phyloP scores from a whole-genome alignment of 345 rosid species.

The Pelargonium nanum region DNA sequence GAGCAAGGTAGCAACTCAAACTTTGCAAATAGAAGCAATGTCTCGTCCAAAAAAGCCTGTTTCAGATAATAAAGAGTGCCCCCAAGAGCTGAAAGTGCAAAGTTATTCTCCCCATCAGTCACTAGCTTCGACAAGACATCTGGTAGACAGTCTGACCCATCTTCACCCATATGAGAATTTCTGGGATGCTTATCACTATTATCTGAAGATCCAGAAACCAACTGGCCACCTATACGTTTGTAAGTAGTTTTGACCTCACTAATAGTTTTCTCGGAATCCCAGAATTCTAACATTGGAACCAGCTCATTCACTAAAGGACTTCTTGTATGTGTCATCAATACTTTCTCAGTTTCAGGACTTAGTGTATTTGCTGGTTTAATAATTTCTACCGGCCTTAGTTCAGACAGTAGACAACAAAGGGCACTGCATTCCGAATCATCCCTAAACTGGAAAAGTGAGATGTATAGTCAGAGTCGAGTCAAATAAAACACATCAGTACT shows the following conservation, averaged over 20 bases:
- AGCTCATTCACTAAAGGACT: slow-evolving; percentile 75
- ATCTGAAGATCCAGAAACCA: slow-evolving; percentile 24
- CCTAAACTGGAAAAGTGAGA: slow-evolving; percentile 40
- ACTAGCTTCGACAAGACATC: slow-evolving; percentile 42
- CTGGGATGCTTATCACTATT: slow-evolving; percentile 20
- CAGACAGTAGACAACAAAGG: slow-evolving; percentile 66
- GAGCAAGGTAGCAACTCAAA: slow-evolving; percentile 71
- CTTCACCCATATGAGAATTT: slow-evolving; percentile 18
- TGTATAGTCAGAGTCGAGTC: no score
- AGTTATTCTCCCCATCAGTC: slow-evolving; percentile 38
- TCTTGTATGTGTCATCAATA: slow-evolving; percentile 70
- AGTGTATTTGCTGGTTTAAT: slow-evolving; percentile 67
- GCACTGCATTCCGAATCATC: slow-evolving; percentile 81
- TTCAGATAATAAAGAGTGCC: slow-evolving; percentile 82
- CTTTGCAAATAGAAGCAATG: slow-evolving; percentile 83
- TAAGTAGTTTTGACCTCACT: slow-evolving; percentile 45
- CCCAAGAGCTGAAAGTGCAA: slow-evolving; percentile 93
- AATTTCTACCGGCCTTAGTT: slow-evolving; percentile 88
- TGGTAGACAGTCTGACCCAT: slow-evolving; percentile 38
- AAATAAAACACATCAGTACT: not conserved
- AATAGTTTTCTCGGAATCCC: slow-evolving; percentile 81
- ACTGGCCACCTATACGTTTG: slow-evolving; percentile 28
- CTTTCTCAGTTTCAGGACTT: slow-evolving; percentile 69
- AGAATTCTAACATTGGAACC: slow-evolving; percentile 64
- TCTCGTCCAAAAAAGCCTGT: slow-evolving; percentile 80